Base-by-base conservation (phyloP, 2,329 filamentous ascomycete genomes). In the Diaporthe ampelina region DNA sequence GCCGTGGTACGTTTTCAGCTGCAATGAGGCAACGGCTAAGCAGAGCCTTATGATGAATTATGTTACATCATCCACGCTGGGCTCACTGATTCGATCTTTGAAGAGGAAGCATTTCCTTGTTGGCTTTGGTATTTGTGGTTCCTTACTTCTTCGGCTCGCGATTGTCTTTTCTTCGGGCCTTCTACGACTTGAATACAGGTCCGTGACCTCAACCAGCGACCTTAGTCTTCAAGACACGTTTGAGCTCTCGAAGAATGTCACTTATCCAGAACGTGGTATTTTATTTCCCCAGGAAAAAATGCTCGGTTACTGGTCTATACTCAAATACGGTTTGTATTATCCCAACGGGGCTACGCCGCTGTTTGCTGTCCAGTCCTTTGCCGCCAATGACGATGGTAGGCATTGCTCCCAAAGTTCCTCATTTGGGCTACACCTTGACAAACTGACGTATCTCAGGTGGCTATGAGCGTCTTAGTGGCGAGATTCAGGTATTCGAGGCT, bases 191-290 rank as follows among this genome's bases (percentile, higher is more conserved):
- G 56, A 58, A 21, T 40, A 58, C 6, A 37, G 2, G 21, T 58
- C 56, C 24, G 9, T 58, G 5, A 8, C 32, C 1, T 40, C 21
- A 0, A 1, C 3, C 2, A 24, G 0, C 21, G 21, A 0, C 5
- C 4, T 58, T 4, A 58, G 3, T 1, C 3, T 24, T 24, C 19
- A 40, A 32, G 56, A 58, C 19, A 4, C 35, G 1, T n/a, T 58
- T 40, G 11, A 58, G 2, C 32, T 4, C 56, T 24, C 0, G 3
- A 58, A 24, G 21, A 15, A 8, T 21, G 4, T 37, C 4, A 5
- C 6, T 29, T 7, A 29, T 24, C 4, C 29, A 32, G 29, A 32
- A 32, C 29, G 29, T 32, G 29, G 29, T 32, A 3, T 5, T 32
- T 32, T 32, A 32, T 32, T 32, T 32, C 29, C 29, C 4, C 4